Evolutionary conservation across 768 basidiomycete genomes (phyloP).

Genomic region (Kockovaella imperatae): DNA sequence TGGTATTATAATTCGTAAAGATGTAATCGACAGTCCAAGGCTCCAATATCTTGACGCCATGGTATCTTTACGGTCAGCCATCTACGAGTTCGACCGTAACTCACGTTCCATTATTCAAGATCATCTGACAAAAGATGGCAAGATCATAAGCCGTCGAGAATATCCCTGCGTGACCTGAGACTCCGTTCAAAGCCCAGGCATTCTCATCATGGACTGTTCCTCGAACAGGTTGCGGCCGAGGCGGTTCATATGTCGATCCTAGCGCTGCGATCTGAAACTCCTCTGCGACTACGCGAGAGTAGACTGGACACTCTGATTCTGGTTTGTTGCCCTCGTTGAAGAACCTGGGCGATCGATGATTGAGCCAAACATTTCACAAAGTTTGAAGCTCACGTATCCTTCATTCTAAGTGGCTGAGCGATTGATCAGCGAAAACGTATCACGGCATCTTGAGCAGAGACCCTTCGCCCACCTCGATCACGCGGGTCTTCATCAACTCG

Average conservation of each 20-base stretch:
- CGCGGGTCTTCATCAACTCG: too few species aligned
- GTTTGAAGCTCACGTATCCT: too few species aligned
- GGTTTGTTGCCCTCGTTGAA: constrained; percentile 3
- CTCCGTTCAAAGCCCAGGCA: constrained; percentile 8
- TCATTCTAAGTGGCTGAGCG: constrained; percentile 5
- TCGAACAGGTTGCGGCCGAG: constrained; percentile 5
- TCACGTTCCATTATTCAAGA: constrained; percentile 7
- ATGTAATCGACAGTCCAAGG: constrained; percentile 8
- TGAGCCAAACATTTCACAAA: too few species aligned
- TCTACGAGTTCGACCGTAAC: too few species aligned
- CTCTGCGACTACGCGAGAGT: not conserved
- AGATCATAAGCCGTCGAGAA: constrained; percentile 10
- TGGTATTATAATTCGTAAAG: constrained; percentile 8
- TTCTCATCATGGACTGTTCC: constrained; percentile 9
- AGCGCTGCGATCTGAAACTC: constrained; percentile 8
- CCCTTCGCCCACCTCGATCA: too few species aligned
- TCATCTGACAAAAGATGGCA: constrained; percentile 9
- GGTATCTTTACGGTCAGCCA: too few species aligned
- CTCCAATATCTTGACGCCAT: constrained; percentile 6
- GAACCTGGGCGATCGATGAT: too few species aligned
- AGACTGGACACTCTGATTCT: not conserved
- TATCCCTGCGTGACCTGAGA: constrained; percentile 6
- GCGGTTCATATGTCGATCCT: constrained; percentile 4
- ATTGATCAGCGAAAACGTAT: too few species aligned
- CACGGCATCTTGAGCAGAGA: too few species aligned